phyloP scores from a whole-genome alignment of 768 basidiomycete genomes.

The Suillus discolor region DNA sequence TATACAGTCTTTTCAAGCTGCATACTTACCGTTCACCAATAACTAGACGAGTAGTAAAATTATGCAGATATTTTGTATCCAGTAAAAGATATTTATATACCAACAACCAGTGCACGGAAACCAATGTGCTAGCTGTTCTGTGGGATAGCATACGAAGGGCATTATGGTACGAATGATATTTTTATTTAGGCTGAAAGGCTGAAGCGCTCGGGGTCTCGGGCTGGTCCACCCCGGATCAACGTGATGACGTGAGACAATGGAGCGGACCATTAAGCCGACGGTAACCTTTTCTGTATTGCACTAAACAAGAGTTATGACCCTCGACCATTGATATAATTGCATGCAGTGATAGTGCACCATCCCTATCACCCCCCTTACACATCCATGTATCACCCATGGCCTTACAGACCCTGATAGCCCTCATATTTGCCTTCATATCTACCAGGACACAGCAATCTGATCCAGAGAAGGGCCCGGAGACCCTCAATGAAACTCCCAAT shows the following conservation, averaged over 20 bases:
- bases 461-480: constrained; percentile 10
- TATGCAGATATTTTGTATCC: no score
- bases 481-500: constrained; percentile 4
- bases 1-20: no score
- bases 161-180: no score
- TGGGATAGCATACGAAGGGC: no score
- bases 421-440: neutral
- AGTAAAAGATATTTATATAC: no score
- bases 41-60: no score
- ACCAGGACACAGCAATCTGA: neutral
- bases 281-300: neutral
- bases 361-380: neutral
- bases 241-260: neutral
- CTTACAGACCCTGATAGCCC: neutral
- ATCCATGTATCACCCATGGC: neutral
- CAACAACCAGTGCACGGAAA: no score
- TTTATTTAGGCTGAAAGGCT: no score
- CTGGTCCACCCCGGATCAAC: neutral
- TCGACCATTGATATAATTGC: no score
- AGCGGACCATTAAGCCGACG: neutral
- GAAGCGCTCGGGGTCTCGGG: no score
- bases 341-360: neutral
- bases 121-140: no score
- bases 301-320: neutral
- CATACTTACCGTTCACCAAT: no score